A percentile compares a stretch with the other conserved stretches of the same genome.
These are phyloP conservation scores for Penicillium malachiteum DNA, from an alignment of 495 filamentous ascomycete genomes.

Conservation along the genomic window DNA sequence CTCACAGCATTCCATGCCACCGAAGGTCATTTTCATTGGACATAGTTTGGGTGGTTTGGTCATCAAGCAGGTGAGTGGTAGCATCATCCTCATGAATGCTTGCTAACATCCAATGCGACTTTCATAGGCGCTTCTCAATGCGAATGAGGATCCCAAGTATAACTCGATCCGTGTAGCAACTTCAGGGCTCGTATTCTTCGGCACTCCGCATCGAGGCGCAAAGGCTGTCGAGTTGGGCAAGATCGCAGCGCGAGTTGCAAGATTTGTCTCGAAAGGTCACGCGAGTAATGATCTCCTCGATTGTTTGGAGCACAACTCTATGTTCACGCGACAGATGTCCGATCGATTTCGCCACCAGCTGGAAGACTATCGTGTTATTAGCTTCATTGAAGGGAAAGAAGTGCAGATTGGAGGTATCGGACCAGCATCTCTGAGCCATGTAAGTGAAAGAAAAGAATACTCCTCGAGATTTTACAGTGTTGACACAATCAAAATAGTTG, in stretches of 20 bases:
- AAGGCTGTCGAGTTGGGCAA: constrained; percentile 40
- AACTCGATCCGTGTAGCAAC: constrained; percentile 38
- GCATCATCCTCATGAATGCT: not conserved
- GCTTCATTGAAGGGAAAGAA: constrained; percentile 44
- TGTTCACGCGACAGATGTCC: constrained; percentile 42
- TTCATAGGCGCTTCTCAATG: constrained; percentile 36
- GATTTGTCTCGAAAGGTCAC: constrained; percentile 34
- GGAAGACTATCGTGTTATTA: constrained; percentile 40
- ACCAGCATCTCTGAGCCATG: constrained; percentile 35
- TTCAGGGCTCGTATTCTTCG: constrained; percentile 46
- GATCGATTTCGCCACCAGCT: constrained; percentile 38
- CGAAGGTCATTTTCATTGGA: constrained; percentile 45
- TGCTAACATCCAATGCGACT: not conserved
- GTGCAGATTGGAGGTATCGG: constrained; percentile 33
- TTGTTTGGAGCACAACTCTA: constrained; percentile 39
- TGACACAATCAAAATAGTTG: constrained; percentile 22
- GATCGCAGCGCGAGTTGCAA: constrained; percentile 37
- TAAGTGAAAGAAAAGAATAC: constrained; percentile 9
- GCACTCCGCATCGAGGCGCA: constrained; percentile 44
- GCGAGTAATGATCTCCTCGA: constrained; percentile 38
- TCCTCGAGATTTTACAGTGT: not conserved
- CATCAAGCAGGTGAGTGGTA: constrained; percentile 40
- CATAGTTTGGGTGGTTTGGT: constrained; percentile 49
- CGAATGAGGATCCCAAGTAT: constrained; percentile 42
- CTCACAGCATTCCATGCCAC: constrained; percentile 18